Conservation (phyloP, 2,329 filamentous ascomycete genomes). For the Diaporthe ilicicola region DNA sequence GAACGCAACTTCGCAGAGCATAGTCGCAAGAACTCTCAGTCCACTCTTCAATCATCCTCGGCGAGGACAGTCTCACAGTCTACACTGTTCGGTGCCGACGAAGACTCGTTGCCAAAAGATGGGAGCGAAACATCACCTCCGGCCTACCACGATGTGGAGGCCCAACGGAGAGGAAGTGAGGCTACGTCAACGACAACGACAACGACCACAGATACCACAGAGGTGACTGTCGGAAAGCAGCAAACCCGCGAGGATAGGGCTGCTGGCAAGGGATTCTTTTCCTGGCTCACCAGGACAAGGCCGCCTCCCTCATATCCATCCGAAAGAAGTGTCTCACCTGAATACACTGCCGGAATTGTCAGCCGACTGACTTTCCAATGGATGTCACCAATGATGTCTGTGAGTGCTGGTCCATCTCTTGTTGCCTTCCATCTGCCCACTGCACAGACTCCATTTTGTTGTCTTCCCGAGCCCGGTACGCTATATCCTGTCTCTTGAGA, state of each 20-base stretch:
- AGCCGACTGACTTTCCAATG: conserved; percentile 14
- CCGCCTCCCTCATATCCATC: not conserved
- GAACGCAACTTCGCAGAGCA: too few relatives aligned
- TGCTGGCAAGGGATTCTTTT: conserved; percentile 3
- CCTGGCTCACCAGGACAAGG: conserved; percentile 4
- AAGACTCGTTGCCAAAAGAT: too few relatives aligned
- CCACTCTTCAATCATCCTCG: not conserved
- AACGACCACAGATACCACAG: not conserved
- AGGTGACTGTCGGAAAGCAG: not conserved
- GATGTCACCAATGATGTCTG: conserved; percentile 22
- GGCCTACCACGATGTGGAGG: not conserved
- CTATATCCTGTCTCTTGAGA: not conserved
- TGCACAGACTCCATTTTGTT: too few relatives aligned
- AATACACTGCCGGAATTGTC: conserved; percentile 8
- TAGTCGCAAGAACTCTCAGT: not conserved
- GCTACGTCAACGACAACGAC: not conserved
- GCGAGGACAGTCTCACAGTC: not conserved
- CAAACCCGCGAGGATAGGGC: not conserved
- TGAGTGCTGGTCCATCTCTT: not conserved
- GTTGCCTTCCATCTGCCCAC: not conserved
- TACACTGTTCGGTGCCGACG: not conserved
- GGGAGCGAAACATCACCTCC: not conserved
- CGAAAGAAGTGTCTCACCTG: not conserved
- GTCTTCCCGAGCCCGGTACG: not conserved
- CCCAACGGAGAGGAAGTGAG: not conserved